phyloP scores from a whole-genome alignment of 2,329 filamentous ascomycete genomes.

The Thielaviopsis punctulata region DNA sequence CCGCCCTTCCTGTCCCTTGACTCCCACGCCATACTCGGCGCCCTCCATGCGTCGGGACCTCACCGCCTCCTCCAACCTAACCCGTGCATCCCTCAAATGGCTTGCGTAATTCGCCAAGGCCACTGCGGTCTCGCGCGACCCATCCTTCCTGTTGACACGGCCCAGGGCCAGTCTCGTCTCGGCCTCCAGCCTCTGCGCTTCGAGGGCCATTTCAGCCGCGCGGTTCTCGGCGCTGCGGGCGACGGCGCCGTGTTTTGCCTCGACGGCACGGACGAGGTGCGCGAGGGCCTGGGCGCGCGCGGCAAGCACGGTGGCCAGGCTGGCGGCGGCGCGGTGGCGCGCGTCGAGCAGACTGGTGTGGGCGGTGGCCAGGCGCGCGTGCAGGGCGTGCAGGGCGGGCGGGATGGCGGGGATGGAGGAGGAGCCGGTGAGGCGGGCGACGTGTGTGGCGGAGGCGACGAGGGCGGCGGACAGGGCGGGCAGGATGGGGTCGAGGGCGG shows the following conservation, averaged over 20 bases:
- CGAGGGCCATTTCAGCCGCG: constrained; percentile 27
- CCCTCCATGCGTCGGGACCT: constrained; percentile 27
- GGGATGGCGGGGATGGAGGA: too few relatives aligned
- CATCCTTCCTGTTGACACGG: constrained; percentile 24
- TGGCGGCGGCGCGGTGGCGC: constrained; percentile 23
- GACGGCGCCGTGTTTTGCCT: constrained; percentile 36
- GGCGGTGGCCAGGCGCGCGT: constrained; percentile 17
- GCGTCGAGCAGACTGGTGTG: constrained; percentile 20
- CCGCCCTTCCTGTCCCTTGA: constrained; percentile 22
- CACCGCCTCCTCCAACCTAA: constrained; percentile 27
- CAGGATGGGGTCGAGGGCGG: constrained; percentile 29
- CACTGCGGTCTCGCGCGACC: constrained; percentile 25
- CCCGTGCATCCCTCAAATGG: constrained; percentile 32
- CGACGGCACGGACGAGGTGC: constrained; percentile 31
- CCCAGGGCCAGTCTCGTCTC: constrained; percentile 22
- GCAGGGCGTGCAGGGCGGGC: constrained; percentile 22
- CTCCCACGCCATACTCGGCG: constrained; percentile 30
- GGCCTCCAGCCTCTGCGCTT: constrained; percentile 25
- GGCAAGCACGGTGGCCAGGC: constrained; percentile 16
- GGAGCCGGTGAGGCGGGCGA: too few relatives aligned
- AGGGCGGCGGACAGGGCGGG: constrained; percentile 28
- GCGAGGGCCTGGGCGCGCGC: constrained; percentile 23
- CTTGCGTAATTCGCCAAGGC: constrained; percentile 30
- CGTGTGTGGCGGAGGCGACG: too few relatives aligned
- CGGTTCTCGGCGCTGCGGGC: constrained; percentile 34